A percentile compares a stretch with the other conserved stretches of the same genome.
These are phyloP conservation scores for Ophioceras dolichostomum DNA, from an alignment of 2,329 filamentous ascomycete genomes.

Conservation along the genomic window DNA sequence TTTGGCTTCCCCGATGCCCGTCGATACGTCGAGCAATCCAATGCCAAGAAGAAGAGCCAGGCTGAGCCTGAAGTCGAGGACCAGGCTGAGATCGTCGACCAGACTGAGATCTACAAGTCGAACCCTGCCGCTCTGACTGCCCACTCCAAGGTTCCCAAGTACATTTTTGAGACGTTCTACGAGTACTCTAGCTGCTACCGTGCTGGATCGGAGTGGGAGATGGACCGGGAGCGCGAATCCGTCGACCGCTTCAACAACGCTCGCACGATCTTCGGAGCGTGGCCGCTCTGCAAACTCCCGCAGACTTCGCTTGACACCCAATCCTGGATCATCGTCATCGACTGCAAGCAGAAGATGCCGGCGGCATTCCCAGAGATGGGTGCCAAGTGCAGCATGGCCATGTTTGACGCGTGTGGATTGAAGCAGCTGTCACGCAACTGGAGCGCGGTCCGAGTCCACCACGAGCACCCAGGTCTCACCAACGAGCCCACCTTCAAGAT, in stretches of 20 bases:
- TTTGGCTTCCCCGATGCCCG: too few species aligned
- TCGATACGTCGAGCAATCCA: too few species aligned
- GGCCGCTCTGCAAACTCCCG: conserved; percentile 6
- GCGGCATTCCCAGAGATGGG: conserved; percentile 7
- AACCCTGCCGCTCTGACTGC: not conserved
- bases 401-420: not conserved
- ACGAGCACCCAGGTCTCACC: not conserved
- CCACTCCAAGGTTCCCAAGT: not conserved
- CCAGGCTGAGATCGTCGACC: too few species aligned
- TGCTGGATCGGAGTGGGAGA: conserved; percentile 7
- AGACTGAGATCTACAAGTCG: not conserved
- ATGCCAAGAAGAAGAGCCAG: too few species aligned
- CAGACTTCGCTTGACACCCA: conserved; percentile 2
- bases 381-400: conserved; percentile 1
- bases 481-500: conserved; percentile 6
- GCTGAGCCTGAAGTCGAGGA: too few species aligned
- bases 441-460: not conserved
- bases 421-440: not conserved
- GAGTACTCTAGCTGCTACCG: conserved; percentile 7
- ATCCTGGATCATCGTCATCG: conserved; percentile 8
- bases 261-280: conserved; percentile 8
- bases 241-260: conserved; percentile 21
- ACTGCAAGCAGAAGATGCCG: too few species aligned
- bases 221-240: conserved; percentile 11
- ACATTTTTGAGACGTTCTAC: conserved; percentile 5